These are phyloP conservation scores for Comarum palustre DNA, from an alignment of 306 rosid species.

Conservation along the genomic window DNA sequence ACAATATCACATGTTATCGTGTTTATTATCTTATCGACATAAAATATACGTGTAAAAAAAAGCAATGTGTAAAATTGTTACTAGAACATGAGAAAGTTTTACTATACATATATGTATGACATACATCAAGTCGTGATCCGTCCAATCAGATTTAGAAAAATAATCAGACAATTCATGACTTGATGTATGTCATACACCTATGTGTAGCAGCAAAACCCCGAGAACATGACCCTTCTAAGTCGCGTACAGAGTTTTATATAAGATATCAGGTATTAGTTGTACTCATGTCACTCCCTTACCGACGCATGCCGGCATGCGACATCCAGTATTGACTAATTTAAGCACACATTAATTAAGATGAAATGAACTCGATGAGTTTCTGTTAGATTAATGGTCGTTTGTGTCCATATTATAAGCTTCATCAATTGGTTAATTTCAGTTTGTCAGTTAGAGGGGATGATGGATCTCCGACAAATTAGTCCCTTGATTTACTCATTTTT, in stretches of 20 bases:
- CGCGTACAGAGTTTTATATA: too few relatives aligned
- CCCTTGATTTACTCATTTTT: conserved; percentile 26
- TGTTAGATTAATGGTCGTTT: not conserved
- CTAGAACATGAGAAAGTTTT: too few relatives aligned
- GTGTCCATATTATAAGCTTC: not conserved
- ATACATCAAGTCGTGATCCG: too few relatives aligned
- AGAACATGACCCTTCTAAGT: not conserved
- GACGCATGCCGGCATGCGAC: not conserved
- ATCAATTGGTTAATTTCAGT: not conserved
- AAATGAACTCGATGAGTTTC: not conserved
- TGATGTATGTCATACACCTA: too few relatives aligned
- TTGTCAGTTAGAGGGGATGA: conserved; percentile 25
- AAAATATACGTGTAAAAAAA: too few relatives aligned
- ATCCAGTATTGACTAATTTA: not conserved
- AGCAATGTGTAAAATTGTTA: too few relatives aligned
- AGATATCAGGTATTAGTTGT: too few relatives aligned
- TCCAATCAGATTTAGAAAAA: too few relatives aligned
- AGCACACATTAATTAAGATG: not conserved
- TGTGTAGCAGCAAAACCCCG: too few relatives aligned
- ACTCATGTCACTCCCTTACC: not conserved
- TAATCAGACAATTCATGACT: too few relatives aligned
- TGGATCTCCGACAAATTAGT: conserved; percentile 31
- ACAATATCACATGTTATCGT: not conserved
- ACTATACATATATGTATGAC: too few relatives aligned
- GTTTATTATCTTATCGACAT: not conserved